Evolutionary conservation across 2,329 filamentous ascomycete species (phyloP).

Genomic region (Penicillium sclerotiorum): DNA sequence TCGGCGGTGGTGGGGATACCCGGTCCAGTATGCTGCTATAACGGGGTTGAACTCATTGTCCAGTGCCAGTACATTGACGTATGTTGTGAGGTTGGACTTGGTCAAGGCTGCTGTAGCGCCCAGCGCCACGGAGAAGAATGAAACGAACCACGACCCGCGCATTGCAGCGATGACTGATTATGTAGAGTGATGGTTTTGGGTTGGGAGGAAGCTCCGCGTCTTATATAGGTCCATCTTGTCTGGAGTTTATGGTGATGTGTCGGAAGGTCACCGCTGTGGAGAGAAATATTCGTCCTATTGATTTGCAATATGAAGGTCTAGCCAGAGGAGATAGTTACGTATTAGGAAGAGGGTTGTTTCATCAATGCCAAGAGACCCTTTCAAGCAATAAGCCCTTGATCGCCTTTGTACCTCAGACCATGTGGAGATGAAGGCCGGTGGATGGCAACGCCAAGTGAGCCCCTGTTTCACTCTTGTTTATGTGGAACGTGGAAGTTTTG

Average conservation of each 20-base stretch:
- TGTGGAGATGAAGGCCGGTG: neutral
- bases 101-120: slow-evolving; percentile 24
- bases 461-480: neutral
- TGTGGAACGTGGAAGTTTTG: too few relatives aligned
- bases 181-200: too few relatives aligned
- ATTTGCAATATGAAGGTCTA: neutral
- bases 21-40: slow-evolving; percentile 64
- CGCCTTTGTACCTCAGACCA: neutral
- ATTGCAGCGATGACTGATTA: too few relatives aligned
- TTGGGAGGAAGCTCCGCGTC: too few relatives aligned
- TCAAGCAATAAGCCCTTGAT: neutral
- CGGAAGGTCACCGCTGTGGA: too few relatives aligned
- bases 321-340: neutral
- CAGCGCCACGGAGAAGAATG: slow-evolving; percentile 28
- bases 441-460: neutral
- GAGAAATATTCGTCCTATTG: too few relatives aligned
- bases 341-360: neutral
- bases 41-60: slow-evolving; percentile 58
- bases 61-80: slow-evolving; percentile 51
- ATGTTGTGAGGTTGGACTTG: slow-evolving; percentile 38
- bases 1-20: slow-evolving; percentile 62
- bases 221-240: too few relatives aligned
- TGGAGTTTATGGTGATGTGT: too few relatives aligned
- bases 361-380: neutral
- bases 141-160: slow-evolving; percentile 27